These are phyloP conservation scores for Meyerozyma carpophila DNA, from an alignment of 1,139 yeast genomes.

Conservation along the genomic window DNA sequence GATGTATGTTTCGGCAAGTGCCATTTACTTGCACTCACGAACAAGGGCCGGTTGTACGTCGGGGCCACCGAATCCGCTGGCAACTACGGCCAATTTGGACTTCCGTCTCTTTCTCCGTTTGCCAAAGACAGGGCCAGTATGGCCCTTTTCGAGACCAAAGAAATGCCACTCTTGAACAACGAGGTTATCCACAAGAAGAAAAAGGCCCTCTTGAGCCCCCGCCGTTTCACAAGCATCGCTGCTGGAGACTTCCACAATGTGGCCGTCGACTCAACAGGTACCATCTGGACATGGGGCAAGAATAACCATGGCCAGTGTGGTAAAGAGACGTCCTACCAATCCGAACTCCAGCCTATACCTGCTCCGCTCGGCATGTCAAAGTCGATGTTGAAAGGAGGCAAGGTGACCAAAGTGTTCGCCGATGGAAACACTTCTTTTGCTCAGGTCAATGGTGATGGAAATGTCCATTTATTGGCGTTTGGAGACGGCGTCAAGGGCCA, in stretches of 20 bases:
- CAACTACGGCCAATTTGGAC: conserved; percentile 78
- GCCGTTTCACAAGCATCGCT: conserved; percentile 56
- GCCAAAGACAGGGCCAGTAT: conserved; percentile 21
- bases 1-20: conserved; percentile 56
- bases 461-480: conserved; percentile 47
- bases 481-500: conserved; percentile 91
- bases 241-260: conserved; percentile 72
- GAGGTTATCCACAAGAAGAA: conserved; percentile 19
- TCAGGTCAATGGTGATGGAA: conserved; percentile 24
- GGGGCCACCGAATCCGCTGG: conserved; percentile 46
- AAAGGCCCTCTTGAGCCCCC: conserved; percentile 22
- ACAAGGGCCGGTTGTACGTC: conserved; percentile 60
- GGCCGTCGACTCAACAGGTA: conserved; percentile 57
- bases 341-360: conserved; percentile 70
- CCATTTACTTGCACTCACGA: conserved; percentile 61
- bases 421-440: conserved; percentile 66
- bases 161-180: conserved; percentile 32
- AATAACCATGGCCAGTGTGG: conserved; percentile 83
- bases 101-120: conserved; percentile 66
- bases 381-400: not conserved
- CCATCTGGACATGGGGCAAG: conserved; percentile 78
- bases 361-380: conserved; percentile 26
- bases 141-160: conserved; percentile 22
- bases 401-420: conserved; percentile 52
- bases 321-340: conserved; percentile 56